These are phyloP conservation scores for Schrenkiella parvula DNA, from an alignment of 345 rosid species.

Conservation along the genomic window DNA sequence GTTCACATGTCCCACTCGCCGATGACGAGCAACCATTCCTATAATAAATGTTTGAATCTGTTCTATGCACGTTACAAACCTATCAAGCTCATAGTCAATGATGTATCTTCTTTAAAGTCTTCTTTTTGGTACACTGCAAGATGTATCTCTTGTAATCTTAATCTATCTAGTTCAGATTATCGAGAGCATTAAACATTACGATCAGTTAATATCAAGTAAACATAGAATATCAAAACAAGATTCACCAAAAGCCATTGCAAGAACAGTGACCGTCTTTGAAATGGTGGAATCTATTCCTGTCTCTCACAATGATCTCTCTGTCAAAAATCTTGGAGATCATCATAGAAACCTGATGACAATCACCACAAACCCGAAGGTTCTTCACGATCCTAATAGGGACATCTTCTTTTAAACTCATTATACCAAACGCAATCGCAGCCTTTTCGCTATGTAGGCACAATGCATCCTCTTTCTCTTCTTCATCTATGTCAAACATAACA, in stretches of 20 bases:
- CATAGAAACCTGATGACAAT: conserved; percentile 57
- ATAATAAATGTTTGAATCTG: background rate
- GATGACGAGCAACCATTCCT: conserved; percentile 27
- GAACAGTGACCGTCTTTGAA: conserved; percentile 50
- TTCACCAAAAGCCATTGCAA: conserved; percentile 25
- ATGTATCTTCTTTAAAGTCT: background rate
- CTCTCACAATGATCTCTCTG: conserved; percentile 63
- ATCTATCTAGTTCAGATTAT: background rate
- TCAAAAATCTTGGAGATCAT: conserved; percentile 52
- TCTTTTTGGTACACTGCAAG: background rate
- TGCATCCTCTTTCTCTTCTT: conserved; percentile 64
- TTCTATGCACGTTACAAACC: background rate
- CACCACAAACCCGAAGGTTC: conserved; percentile 79
- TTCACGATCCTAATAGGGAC: conserved; percentile 58
- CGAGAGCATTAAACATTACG: background rate
- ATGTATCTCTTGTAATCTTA: background rate
- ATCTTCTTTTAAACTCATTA: conserved; percentile 50
- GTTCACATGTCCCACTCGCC: conserved; percentile 42
- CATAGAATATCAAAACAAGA: background rate
- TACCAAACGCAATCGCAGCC: conserved; percentile 59
- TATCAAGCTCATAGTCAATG: background rate
- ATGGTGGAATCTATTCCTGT: conserved; percentile 47
- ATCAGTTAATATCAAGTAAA: background rate
- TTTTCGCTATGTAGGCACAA: conserved; percentile 64
- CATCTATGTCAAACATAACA: conserved; percentile 63